phyloP scores from a whole-genome alignment of 495 filamentous ascomycete genomes.

The Recurvomyces mirabilis region DNA sequence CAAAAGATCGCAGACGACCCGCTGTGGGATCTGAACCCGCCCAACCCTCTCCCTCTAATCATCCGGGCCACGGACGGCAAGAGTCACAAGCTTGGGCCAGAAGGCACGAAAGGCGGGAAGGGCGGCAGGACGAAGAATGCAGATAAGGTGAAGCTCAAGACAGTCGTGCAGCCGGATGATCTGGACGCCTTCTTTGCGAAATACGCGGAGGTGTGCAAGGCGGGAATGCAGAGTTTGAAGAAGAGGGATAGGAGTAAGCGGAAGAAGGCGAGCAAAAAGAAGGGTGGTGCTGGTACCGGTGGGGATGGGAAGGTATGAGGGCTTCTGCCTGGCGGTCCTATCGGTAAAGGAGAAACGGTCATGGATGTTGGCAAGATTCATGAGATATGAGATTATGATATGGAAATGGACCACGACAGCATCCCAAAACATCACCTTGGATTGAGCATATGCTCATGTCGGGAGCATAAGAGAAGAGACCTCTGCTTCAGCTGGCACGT shows the following conservation, averaged over 20 bases:
- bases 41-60: constrained; percentile 55
- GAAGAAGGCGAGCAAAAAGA: constrained; percentile 61
- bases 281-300: constrained; percentile 33
- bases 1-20: constrained; percentile 30
- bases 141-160: constrained; percentile 70
- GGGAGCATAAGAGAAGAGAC: too few species aligned
- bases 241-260: constrained; percentile 77
- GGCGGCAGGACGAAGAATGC: constrained; percentile 33
- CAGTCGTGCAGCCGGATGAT: constrained; percentile 62
- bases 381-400: too few species aligned
- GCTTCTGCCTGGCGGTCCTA: too few species aligned
- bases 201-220: constrained; percentile 89
- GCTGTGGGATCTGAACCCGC: constrained; percentile 44
- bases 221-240: constrained; percentile 80
- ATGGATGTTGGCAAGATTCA: too few species aligned
- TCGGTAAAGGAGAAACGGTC: too few species aligned
- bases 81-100: constrained; percentile 29
- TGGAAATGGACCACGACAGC: too few species aligned
- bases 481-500: too few species aligned
- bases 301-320: too few species aligned
- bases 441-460: too few species aligned
- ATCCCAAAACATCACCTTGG: too few species aligned
- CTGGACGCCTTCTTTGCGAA: constrained; percentile 69
- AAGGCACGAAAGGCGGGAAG: constrained; percentile 27
- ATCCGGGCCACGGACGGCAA: constrained; percentile 78